Conservation (phyloP, 1,139 yeast species). For the Saccharomyces hybrid region DNA sequence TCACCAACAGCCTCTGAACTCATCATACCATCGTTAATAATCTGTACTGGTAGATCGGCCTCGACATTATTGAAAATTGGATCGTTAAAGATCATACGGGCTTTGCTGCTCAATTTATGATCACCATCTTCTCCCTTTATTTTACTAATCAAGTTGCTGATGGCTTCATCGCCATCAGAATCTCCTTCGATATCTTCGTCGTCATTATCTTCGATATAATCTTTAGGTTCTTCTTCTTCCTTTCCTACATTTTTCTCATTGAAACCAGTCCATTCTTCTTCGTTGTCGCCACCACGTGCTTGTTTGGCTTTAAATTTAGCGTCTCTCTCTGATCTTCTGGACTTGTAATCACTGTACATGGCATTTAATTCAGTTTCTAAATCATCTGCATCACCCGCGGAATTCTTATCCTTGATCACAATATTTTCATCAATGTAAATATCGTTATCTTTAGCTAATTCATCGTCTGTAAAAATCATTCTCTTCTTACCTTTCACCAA, state of each 20-base stretch:
- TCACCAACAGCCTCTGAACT: conserved; percentile 21
- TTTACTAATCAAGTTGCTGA: conserved; percentile 52
- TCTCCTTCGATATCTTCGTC: conserved; percentile 39
- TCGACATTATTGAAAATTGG: conserved; percentile 62
- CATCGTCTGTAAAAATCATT: conserved; percentile 58
- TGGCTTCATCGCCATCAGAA: conserved; percentile 70
- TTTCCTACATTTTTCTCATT: conserved; percentile 38
- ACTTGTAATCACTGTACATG: conserved; percentile 72
- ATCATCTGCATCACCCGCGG: conserved; percentile 49
- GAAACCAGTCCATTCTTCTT: conserved; percentile 86
- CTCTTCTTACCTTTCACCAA: conserved; percentile 75
- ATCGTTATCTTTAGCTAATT: conserved; percentile 48
- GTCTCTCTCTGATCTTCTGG: conserved; percentile 67
- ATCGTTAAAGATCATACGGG: conserved; percentile 71
- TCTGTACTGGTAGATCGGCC: conserved; percentile 33
- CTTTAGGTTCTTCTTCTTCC: conserved; percentile 37
- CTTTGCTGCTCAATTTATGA: conserved; percentile 58
- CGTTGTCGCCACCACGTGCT: conserved; percentile 73
- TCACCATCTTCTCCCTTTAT: conserved; percentile 40
- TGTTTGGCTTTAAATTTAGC: conserved; percentile 73
- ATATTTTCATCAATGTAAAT: conserved; percentile 39
- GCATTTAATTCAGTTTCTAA: conserved; percentile 74
- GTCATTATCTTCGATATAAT: conserved; percentile 32
- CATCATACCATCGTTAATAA: conserved; percentile 7
- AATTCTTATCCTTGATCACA: conserved; percentile 34